These are phyloP conservation scores for Bruguiera gymnorhiza DNA, from an alignment of 345 rosid species.

Conservation along the genomic window DNA sequence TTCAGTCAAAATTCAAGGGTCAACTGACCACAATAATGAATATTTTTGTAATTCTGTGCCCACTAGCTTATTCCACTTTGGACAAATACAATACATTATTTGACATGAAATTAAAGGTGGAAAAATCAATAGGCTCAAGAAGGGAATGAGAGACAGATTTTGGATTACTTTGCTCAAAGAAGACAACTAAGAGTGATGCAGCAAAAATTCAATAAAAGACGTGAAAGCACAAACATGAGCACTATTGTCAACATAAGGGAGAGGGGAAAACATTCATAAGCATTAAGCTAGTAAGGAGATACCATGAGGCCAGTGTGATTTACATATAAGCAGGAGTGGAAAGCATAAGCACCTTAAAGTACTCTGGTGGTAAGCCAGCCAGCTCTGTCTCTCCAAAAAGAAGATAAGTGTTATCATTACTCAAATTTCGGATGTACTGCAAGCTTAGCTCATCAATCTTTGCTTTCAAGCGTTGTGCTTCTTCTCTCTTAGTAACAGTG, in stretches of 20 bases:
- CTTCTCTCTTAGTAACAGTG: slow-evolving; percentile 67
- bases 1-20: not conserved
- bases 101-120: too few species aligned
- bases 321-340: not conserved
- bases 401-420: slow-evolving; percentile 63
- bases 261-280: too few species aligned
- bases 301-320: too few species aligned
- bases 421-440: slow-evolving; percentile 66
- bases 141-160: too few species aligned
- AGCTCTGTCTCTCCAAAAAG: slow-evolving; percentile 67
- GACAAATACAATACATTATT: too few species aligned
- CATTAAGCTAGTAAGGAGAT: too few species aligned
- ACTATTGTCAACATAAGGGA: too few species aligned
- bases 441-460: slow-evolving; percentile 72
- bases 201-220: too few species aligned
- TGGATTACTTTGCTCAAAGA: too few species aligned
- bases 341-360: slow-evolving; percentile 51
- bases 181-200: too few species aligned
- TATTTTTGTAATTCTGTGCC: not conserved
- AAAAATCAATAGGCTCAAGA: too few species aligned
- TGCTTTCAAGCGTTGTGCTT: slow-evolving; percentile 64
- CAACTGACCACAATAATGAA: not conserved
- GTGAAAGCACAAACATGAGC: not conserved
- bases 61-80: too few species aligned
- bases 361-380: slow-evolving; percentile 68